Percentiles rank a stretch among this genome's conserved stretches.
These are phyloP conservation scores for Calocybe indica DNA, from an alignment of 768 basidiomycete species.

Conservation along the genomic window DNA sequence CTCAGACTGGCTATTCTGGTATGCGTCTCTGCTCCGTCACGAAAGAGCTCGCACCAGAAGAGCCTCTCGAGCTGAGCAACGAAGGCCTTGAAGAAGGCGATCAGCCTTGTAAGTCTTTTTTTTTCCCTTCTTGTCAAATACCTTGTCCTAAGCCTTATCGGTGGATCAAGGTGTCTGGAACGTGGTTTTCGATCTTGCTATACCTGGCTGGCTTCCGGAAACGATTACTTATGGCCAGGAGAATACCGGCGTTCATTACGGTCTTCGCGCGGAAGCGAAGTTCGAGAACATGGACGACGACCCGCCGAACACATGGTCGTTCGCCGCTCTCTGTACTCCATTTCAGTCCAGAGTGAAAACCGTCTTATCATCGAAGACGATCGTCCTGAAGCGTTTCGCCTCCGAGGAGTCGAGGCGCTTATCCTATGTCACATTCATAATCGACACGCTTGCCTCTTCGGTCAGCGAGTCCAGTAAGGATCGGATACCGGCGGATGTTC, in stretches of 20 bases:
- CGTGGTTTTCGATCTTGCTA: slow-evolving; percentile 70
- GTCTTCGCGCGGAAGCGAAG: slow-evolving; percentile 61
- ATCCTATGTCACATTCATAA: slow-evolving; percentile 35
- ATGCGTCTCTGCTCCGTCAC: slow-evolving; percentile 63
- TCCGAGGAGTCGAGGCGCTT: slow-evolving; percentile 8
- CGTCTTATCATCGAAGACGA: slow-evolving; percentile 31
- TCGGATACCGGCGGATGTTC: slow-evolving; percentile 43
- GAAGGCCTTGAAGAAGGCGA: slow-evolving; percentile 55
- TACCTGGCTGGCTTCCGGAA: slow-evolving; percentile 90
- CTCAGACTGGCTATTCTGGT: slow-evolving; percentile 59
- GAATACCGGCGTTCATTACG: slow-evolving; percentile 56
- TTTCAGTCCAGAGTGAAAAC: slow-evolving; percentile 41
- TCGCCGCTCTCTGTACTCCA: slow-evolving; percentile 51
- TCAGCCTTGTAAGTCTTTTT: slow-evolving; percentile 38
- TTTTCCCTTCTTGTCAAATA: background rate
- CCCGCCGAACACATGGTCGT: slow-evolving; percentile 30
- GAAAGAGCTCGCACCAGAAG: slow-evolving; percentile 51
- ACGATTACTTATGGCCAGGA: slow-evolving; percentile 45
- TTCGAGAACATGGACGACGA: slow-evolving; percentile 42
- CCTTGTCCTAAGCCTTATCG: slow-evolving; percentile 4
- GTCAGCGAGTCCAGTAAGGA: slow-evolving; percentile 10
- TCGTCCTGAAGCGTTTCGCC: slow-evolving; percentile 51
- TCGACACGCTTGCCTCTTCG: slow-evolving; percentile 29
- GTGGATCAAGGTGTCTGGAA: slow-evolving; percentile 53
- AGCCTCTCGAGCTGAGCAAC: slow-evolving; percentile 55